Conservation (phyloP, 1,284 basidiomycete genomes). For the Irpex sp. region DNA sequence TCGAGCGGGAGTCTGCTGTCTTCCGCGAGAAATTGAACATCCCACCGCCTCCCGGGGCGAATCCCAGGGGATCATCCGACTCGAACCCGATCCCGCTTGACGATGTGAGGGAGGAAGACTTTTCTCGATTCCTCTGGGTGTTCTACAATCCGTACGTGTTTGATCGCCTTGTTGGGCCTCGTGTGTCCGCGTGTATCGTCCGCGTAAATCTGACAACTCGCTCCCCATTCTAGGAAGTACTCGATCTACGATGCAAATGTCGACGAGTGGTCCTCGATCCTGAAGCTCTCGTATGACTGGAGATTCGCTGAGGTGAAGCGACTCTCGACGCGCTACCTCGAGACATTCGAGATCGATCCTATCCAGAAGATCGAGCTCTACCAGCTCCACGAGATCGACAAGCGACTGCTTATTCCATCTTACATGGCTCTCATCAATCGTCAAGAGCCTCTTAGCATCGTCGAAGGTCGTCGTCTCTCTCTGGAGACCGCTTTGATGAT, state of each 20-base stretch:
- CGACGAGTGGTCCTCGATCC: constrained; percentile 56
- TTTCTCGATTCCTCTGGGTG: constrained; percentile 61
- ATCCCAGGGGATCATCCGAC: constrained; percentile 40
- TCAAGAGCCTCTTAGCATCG: constrained; percentile 47
- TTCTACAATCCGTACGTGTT: constrained; percentile 64
- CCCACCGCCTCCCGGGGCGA: constrained; percentile 42
- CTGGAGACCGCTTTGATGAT: constrained; percentile 57
- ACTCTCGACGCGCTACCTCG: constrained; percentile 59
- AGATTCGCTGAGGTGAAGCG: constrained; percentile 53
- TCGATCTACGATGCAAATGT: constrained; percentile 52
- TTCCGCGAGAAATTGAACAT: constrained; percentile 45
- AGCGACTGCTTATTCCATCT: constrained; percentile 47
- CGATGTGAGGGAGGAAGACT: constrained; percentile 44
- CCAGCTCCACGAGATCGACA: constrained; percentile 49
- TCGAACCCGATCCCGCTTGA: constrained; percentile 49
- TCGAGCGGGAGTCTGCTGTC: constrained; percentile 55
- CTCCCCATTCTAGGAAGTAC: constrained; percentile 37
- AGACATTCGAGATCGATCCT: constrained; percentile 54
- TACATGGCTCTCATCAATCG: constrained; percentile 57
- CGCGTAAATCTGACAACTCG: not conserved
- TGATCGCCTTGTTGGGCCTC: not conserved
- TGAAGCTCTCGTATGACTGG: constrained; percentile 59
- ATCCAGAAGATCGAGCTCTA: constrained; percentile 60
- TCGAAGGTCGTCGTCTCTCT: constrained; percentile 54
- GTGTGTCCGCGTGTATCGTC: no score